Evolutionary conservation across 495 filamentous ascomycete species (phyloP).

Genomic region (Tuber calosporum): DNA sequence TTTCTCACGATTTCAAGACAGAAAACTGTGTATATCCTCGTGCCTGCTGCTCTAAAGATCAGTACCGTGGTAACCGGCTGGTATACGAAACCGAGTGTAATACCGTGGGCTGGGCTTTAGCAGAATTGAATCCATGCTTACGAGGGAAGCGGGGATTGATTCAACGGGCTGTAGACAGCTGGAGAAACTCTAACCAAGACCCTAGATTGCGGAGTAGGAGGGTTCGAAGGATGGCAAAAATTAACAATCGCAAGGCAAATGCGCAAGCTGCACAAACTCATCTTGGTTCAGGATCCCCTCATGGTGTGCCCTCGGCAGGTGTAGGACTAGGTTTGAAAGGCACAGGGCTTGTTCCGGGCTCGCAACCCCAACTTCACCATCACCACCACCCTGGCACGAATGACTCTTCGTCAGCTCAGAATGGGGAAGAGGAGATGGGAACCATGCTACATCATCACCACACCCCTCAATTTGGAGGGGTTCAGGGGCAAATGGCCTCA

Average conservation of each 20-base stretch:
- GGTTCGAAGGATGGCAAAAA: conserved; percentile 90
- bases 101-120: conserved; percentile 92
- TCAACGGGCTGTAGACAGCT: conserved; percentile 94
- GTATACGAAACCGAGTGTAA: conserved; percentile 99
- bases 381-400: conserved; percentile 73
- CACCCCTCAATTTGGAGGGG: conserved; percentile 46
- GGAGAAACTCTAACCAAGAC: conserved; percentile 98
- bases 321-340: conserved; percentile 41
- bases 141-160: conserved; percentile 91
- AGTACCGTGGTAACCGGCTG: conserved; percentile 89
- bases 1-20: conserved; percentile 82
- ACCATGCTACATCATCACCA: conserved; percentile 85
- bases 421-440: conserved; percentile 75
- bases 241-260: conserved; percentile 69
- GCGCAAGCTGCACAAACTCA: conserved; percentile 45
- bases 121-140: conserved; percentile 81
- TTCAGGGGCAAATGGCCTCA: conserved; percentile 39
- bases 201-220: conserved; percentile 79
- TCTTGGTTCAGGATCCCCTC: conserved; percentile 38
- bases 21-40: conserved; percentile 97
- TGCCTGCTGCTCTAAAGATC: conserved; percentile 89
- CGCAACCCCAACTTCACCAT: conserved; percentile 60
- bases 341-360: conserved; percentile 35
- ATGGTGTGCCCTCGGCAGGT: conserved; percentile 28
- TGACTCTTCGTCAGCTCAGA: conserved; percentile 43